Base-by-base conservation (phyloP, 805 yeast genomes). In the Suhomyces prunicola region DNA sequence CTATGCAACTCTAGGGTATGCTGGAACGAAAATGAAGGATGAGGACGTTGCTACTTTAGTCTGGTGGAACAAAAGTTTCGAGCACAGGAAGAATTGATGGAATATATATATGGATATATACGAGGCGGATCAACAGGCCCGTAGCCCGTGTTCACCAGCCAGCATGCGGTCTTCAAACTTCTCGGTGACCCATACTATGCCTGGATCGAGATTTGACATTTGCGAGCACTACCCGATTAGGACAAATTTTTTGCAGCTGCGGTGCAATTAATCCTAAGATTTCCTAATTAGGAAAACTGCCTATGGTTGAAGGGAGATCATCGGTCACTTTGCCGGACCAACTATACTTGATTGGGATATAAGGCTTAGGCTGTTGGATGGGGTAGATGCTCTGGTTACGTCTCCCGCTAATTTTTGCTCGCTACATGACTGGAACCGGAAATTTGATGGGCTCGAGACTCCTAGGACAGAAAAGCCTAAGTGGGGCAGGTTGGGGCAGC, bases 261-360 rank as follows among this genome's bases (percentile, higher is more conserved):
- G 44, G 22, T 31, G 22, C 39, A 29, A 47, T 24, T 35, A 15
- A 36, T 15, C 31, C 36, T 33, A 29, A 24, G 19, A 26, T 52
- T 52, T 36, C 55, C 55, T 46, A 44, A 52, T 46, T 49, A 46
- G 55, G 55, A 31, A 49, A 52, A 29, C n/a, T 39, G 46, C 35
- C 26, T n/a, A 42, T 26, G 4, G 42, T 17, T 17, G 22, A 17
- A 39, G 42, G 22, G 42, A 9, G 22, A 33, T 39, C 42, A 39
- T 39, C 42, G 19, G 22, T 19, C 42, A 39, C 13, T 17, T 19
- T n/a, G 42, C 24, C 24, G 23, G 23, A 17, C 22, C 13, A 17
- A 39, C 24, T 10, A 39, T 39, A 39, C 42, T 39, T 8, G 24
- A 39, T 39, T 39, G 42, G 42, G 42, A 39, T 19, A 39, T 39